These are phyloP conservation scores for Anethum foeniculum DNA, from an alignment of 140 eudicot species.

Conservation along the genomic window DNA sequence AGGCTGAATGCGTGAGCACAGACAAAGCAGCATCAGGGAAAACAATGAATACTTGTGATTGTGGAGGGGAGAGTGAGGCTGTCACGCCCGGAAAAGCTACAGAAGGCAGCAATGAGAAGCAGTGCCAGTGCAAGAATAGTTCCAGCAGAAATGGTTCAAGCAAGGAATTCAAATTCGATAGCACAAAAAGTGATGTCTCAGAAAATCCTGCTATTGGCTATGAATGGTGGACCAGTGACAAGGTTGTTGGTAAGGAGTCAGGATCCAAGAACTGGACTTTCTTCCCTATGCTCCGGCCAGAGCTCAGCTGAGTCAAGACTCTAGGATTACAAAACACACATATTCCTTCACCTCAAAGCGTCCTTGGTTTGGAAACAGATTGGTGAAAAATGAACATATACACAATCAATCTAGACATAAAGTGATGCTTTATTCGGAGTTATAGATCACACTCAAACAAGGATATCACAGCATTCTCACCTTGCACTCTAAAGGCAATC, in stretches of 20 bases:
- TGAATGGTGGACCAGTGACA: constrained; percentile 62
- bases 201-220: constrained; percentile 32
- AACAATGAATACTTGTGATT: constrained; percentile 27
- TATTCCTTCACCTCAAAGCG: neutral
- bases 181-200: constrained; percentile 32
- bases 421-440: constrained; percentile 5
- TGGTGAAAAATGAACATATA: neutral
- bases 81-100: constrained; percentile 18
- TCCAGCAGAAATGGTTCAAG: constrained; percentile 38
- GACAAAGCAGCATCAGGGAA: constrained; percentile 15
- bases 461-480: neutral
- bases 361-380: neutral
- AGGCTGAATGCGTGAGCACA: constrained; percentile 13
- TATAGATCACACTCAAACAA: neutral
- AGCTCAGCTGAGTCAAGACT: constrained; percentile 38
- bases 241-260: constrained; percentile 31
- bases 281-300: constrained; percentile 67
- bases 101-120: constrained; percentile 35
- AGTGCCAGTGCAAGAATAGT: constrained; percentile 32
- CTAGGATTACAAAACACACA: neutral
- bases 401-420: neutral
- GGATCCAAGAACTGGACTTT: constrained; percentile 66
- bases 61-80: constrained; percentile 23
- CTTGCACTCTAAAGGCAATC: neutral
- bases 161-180: constrained; percentile 73